Evolutionary conservation across 73 alveolate genomes (phyloP).

Genomic region (Paramecium bursaria): DNA sequence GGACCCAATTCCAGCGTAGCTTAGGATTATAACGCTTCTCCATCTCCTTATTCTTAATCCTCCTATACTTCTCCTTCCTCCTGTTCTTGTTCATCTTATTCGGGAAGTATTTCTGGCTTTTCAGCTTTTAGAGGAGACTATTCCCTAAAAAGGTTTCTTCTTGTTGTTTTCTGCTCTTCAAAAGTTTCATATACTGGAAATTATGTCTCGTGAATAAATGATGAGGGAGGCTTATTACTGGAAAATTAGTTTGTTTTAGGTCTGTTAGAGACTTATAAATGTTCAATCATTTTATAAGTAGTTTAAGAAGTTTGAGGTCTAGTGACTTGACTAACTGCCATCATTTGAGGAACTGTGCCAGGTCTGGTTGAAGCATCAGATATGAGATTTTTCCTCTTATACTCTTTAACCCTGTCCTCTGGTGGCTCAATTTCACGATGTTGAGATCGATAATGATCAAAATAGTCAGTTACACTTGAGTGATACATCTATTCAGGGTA

Average conservation of each 20-base stretch:
- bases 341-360: conserved; percentile 23
- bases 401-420: conserved; percentile 40
- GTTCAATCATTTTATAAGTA: conserved; percentile 28
- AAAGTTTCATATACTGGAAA: background rate
- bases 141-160: conserved; percentile 1
- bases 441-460: background rate
- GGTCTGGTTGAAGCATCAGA: conserved; percentile 48
- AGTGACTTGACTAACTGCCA: background rate
- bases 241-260: conserved; percentile 16
- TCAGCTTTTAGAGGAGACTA: conserved; percentile 47
- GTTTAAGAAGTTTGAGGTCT: conserved; percentile 53
- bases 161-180: background rate
- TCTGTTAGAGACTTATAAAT: background rate
- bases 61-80: conserved; percentile 22
- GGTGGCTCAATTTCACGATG: conserved; percentile 54
- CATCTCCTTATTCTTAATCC: background rate
- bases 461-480: background rate
- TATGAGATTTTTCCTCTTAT: conserved; percentile 1
- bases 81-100: conserved; percentile 1
- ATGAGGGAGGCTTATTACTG: background rate
- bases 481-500: background rate
- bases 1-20: background rate
- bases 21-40: conserved; percentile 4
- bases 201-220: conserved; percentile 9
- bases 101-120: background rate